Conservation (phyloP, 768 basidiomycete genomes). For the Macrolepiota dolichaula region DNA sequence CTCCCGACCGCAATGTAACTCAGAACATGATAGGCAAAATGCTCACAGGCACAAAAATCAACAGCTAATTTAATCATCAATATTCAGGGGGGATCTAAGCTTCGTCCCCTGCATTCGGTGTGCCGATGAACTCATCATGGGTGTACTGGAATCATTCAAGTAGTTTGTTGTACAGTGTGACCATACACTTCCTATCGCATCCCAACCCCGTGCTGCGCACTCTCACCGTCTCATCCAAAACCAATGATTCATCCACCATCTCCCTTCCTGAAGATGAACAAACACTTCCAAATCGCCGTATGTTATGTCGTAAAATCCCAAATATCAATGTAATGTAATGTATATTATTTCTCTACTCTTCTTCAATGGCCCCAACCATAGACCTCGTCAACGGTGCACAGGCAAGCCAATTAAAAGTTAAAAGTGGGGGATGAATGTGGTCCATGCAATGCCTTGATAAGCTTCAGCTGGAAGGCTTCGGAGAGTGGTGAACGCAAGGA, state of each 20-base stretch:
- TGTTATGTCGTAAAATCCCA: too few species aligned
- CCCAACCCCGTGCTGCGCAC: constrained; percentile 21
- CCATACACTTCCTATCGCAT: constrained; percentile 18
- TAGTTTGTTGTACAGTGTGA: constrained; percentile 22
- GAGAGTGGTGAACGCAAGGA: neutral
- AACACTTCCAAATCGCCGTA: too few species aligned
- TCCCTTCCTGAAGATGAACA: too few species aligned
- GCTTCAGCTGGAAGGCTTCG: neutral
- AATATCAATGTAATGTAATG: too few species aligned
- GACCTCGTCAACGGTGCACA: too few species aligned
- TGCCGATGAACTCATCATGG: constrained; percentile 14
- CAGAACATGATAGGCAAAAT: constrained; percentile 24
- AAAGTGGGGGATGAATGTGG: neutral
- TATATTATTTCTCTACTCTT: too few species aligned
- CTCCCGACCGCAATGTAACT: neutral
- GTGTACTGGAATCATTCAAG: constrained; percentile 31
- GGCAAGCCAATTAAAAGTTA: neutral
- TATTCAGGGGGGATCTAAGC: constrained; percentile 23
- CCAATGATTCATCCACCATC: constrained; percentile 20
- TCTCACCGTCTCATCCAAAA: constrained; percentile 19
- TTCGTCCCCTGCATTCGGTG: constrained; percentile 22
- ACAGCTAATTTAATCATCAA: constrained; percentile 28
- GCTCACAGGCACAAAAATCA: constrained; percentile 30
- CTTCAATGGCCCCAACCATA: too few species aligned
- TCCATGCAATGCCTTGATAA: neutral